Evolutionary conservation across 139 green algal genomes (phyloP).

Genomic region (Dunaliella primolecta): DNA sequence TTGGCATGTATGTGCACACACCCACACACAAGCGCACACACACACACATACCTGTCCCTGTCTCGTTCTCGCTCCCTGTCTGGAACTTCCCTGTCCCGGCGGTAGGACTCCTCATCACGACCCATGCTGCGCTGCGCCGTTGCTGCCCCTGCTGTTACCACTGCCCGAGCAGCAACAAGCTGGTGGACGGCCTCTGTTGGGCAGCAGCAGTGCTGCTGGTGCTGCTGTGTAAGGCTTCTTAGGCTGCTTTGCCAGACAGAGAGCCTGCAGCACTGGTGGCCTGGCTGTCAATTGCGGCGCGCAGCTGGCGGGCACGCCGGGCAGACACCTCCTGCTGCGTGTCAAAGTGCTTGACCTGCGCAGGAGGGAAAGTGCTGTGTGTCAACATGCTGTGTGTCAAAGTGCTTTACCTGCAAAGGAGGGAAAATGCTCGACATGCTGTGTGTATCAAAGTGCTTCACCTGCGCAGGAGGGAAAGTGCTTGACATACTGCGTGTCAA

Average conservation of each 20-base stretch:
- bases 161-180: conserved; percentile 57
- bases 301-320: conserved; percentile 41
- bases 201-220: too few species aligned
- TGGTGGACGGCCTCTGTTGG: too few species aligned
- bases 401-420: too few species aligned
- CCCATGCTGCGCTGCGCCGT: conserved; percentile 20
- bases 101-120: background rate
- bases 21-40: background rate
- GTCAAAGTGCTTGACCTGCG: conserved; percentile 79
- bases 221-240: too few species aligned
- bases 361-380: too few species aligned
- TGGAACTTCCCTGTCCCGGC: background rate
- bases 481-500: conserved; percentile 71
- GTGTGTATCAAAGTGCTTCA: conserved; percentile 76
- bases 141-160: conserved; percentile 1
- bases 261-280: conserved; percentile 36
- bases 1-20: background rate
- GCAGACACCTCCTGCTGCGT: conserved; percentile 51
- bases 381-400: conserved; percentile 71
- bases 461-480: too few species aligned
- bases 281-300: conserved; percentile 41
- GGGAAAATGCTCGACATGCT: too few species aligned
- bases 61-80: conserved; percentile 10
- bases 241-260: conserved; percentile 42
- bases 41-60: background rate